phyloP scores from a whole-genome alignment of 2,329 filamentous ascomycete genomes.

The Penicillium crustosum region DNA sequence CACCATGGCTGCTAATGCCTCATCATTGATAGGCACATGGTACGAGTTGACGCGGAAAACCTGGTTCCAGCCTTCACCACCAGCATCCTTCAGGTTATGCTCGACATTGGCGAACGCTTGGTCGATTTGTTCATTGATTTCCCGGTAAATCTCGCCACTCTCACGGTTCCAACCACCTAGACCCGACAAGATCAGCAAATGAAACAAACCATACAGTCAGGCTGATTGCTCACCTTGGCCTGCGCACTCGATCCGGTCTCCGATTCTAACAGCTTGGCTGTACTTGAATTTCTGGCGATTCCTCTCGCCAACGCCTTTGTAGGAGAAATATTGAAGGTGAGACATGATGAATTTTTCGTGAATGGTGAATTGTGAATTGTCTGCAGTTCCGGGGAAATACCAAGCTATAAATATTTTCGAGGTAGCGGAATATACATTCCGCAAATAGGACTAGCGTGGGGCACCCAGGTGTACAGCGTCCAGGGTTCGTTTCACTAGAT shows the following conservation, averaged over 20 bases:
- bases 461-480: no score
- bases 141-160: background rate
- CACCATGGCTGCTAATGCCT: background rate
- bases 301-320: background rate
- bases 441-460: no score
- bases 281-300: background rate
- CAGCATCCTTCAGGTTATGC: background rate
- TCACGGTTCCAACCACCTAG: background rate
- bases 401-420: background rate
- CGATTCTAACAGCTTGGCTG: background rate
- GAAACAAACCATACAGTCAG: background rate
- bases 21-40: background rate
- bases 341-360: background rate
- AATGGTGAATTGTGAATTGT: background rate
- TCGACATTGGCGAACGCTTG: background rate
- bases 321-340: background rate
- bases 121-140: background rate
- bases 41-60: background rate
- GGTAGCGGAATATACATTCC: background rate
- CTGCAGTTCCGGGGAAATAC: background rate
- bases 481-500: no score
- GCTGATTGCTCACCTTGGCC: background rate
- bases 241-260: background rate
- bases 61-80: background rate
- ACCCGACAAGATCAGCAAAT: background rate